Base-by-base conservation (phyloP, 2,329 filamentous ascomycete species). In the Gyromitra esculenta region DNA sequence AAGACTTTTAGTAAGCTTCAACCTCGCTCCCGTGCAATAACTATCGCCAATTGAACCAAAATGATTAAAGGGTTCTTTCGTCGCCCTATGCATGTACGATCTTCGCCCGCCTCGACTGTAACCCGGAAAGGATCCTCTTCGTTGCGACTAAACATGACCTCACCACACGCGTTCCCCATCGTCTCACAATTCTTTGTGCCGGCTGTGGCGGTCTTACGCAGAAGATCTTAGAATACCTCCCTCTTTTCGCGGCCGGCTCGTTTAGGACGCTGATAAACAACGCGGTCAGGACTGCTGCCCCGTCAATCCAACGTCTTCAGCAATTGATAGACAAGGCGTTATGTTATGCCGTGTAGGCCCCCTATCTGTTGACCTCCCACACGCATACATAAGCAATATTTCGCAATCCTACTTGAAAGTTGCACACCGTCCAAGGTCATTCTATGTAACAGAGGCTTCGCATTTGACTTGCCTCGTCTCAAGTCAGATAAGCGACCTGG, bases 41-140 rank as follows among this genome's bases (percentile, higher is more conserved):
- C 35, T 59, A 70, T 70, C 65, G n/a, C 50, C 59, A 75, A 72
- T 50, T 57, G 72, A 65, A 65, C 50, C 70, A 65, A 70, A 75
- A 64, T 75, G 59, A 70, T 70, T 71, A 31, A 56, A 39, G 67
- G 57, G 21, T 50, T 57, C 57, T 50, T 25, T 54, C 57, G 18
- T 63, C 50, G 72, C 72, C 72, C 57, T 74, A 74, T 75, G 72
- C 66, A 70, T 57, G 66, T 64, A 65, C 65, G 72, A 75, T 75
- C 72, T 70, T 70, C 72, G 41, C 59, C 43, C 60, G 48, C 72
- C 72, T 63, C 57, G 15, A 41, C 57, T 75, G 39, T 75, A 70
- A 70, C 72, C 65, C 65, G 72, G 72, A 75, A 75, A 64, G 15
- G 72, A 74, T 69, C 64, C 64, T 74, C 72, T 62, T 41, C 39